Evolutionary conservation across 148 eudicot species (phyloP), one percentile per base, ranked within the genome.

Genomic region (Spergularia bocconei): DNA sequence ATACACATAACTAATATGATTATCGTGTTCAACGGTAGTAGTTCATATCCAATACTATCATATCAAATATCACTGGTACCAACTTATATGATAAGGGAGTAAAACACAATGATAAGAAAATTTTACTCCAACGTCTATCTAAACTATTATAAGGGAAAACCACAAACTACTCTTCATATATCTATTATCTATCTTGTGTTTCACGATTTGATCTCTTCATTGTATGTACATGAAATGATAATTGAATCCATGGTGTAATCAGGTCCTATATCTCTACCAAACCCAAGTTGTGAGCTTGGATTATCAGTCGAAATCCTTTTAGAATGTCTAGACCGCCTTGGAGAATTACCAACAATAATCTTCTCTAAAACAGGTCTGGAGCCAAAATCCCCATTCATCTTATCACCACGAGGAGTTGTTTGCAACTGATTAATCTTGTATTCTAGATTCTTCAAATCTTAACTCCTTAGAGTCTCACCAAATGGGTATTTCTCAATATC

Each of bases 401-500:
- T 83, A 79, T 83, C 87, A 33, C 81, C 79, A 50, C 75, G 81
- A 53, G 93, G 97, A 69, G 78, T 85, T 71, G 77, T 83, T 80
- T 95, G 96, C 81, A 90, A 77, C 70, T 92, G 90, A 80, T 92
- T 89, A 82, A 95, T 90, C 81, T 92, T 81, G 66, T 73, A 63
- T 75, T 92, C 99, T 79, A 95, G 70, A 74, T 87, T 87, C 82
- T 82, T 92, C 78, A 95, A 82, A 78, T 88, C 87, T 50, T 81
- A 78, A 82, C 88, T 82, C 66, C 72, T 80, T n/a, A 97, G 93
- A 66, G 89, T 87, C 78, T 91, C 97, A 25, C 85, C 86, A 79
- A 86, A 89, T 60, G 87, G 87, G 77, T 91, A 86, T 60, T 89
- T 92, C 71, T 94, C 96, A 64, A 87, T 71, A 81, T 92, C 97